Percentiles rank a stretch among this genome's conserved stretches.
Evolutionary conservation across 1,284 basidiomycete genomes (phyloP).

Genomic region (Neonothopanus nambi): DNA sequence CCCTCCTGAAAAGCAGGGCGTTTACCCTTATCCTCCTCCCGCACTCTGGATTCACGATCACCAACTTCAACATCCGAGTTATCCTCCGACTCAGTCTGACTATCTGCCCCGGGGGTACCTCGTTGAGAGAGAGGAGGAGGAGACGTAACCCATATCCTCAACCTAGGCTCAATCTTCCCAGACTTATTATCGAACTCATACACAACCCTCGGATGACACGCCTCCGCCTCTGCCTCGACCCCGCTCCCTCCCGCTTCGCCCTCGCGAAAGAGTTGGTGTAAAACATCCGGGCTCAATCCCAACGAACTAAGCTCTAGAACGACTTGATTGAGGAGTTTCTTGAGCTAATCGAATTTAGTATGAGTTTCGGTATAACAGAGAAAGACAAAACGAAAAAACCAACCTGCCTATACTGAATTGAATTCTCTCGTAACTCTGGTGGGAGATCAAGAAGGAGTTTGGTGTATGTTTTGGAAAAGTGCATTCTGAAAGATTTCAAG

Average conservation of each 20-base stretch:
- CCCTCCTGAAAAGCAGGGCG: not conserved
- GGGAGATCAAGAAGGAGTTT: slow-evolving; percentile 74
- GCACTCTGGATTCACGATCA: not conserved
- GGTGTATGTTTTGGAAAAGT: slow-evolving; percentile 79
- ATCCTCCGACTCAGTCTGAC: not conserved
- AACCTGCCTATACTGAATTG: slow-evolving; percentile 87
- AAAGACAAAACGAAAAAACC: slow-evolving; percentile 15
- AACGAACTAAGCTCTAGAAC: slow-evolving; percentile 80
- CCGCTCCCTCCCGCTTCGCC: too few relatives aligned
- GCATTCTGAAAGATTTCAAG: slow-evolving; percentile 43
- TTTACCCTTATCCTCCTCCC: not conserved
- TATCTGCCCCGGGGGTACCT: slow-evolving; percentile 17
- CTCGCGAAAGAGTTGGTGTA: slow-evolving; percentile 52
- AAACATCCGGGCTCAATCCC: slow-evolving; percentile 65
- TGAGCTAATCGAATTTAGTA: slow-evolving; percentile 56
- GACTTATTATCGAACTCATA: slow-evolving; percentile 56
- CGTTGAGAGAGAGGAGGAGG: too few relatives aligned
- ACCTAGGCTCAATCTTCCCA: slow-evolving; percentile 53
- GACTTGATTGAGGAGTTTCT: slow-evolving; percentile 89
- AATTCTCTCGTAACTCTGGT: slow-evolving; percentile 71
- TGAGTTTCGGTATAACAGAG: not conserved
- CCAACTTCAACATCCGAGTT: slow-evolving; percentile 3
- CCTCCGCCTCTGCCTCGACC: too few relatives aligned
- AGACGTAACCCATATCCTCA: slow-evolving; percentile 47
- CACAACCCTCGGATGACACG: slow-evolving; percentile 37